Evolutionary conservation across 192 early-diverging fungal species (phyloP).

Genomic region (Coemansia aciculifera): DNA sequence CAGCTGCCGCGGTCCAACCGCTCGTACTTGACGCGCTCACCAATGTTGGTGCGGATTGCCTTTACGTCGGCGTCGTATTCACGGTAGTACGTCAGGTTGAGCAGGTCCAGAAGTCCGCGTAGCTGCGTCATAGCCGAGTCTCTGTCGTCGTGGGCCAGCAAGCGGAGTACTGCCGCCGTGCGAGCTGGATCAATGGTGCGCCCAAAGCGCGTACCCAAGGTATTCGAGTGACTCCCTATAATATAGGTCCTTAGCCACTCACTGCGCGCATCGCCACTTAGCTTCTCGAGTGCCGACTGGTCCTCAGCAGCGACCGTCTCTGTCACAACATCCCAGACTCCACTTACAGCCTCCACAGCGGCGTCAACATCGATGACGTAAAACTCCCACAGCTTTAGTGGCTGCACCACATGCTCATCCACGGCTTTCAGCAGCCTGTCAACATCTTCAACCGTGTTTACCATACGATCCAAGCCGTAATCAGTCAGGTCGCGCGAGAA

Average conservation of each 20-base stretch:
- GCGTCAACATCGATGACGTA: conserved; percentile 73
- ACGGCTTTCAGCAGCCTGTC: conserved; percentile 63
- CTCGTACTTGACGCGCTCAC: conserved; percentile 78
- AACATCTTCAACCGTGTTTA: conserved; percentile 69
- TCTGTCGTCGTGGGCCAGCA: conserved; percentile 24
- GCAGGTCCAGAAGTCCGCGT: conserved; percentile 72
- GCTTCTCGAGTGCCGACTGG: conserved; percentile 7
- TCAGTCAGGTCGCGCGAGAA: conserved; percentile 65
- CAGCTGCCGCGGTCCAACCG: conserved; percentile 88
- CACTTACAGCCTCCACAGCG: conserved; percentile 43
- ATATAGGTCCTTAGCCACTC: conserved; percentile 47
- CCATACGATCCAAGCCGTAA: conserved; percentile 52
- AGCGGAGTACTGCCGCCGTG: conserved; percentile 34
- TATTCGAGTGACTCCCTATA: conserved; percentile 49
- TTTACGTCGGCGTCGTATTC: conserved; percentile 78
- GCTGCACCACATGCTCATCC: conserved; percentile 57
- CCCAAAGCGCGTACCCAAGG: conserved; percentile 45
- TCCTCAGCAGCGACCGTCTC: conserved; percentile 9
- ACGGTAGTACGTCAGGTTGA: conserved; percentile 85
- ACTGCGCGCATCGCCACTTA: conserved; percentile 30
- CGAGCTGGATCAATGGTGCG: conserved; percentile 35
- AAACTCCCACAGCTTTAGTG: conserved; percentile 84
- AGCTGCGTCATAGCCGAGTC: conserved; percentile 52
- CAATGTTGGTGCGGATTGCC: conserved; percentile 70
- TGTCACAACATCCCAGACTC: conserved; percentile 34